phyloP scores from a whole-genome alignment of 352 stramenopile genomes.

The Phytophthora palmivora region DNA sequence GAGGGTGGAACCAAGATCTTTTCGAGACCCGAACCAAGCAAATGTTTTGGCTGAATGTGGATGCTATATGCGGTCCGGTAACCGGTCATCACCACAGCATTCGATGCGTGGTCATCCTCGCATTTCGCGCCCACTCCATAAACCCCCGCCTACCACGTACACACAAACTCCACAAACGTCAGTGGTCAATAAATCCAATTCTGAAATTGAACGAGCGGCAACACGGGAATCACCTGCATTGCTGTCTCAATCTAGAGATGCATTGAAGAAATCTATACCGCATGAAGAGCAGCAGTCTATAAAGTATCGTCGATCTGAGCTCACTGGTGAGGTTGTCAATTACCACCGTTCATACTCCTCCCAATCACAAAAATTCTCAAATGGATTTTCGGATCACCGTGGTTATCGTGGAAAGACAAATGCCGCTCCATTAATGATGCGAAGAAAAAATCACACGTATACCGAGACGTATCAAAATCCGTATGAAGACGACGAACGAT shows the following conservation, averaged over 20 bases:
- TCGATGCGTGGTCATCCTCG: constrained; percentile 17
- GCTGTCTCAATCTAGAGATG: not conserved
- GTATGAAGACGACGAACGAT: not conserved
- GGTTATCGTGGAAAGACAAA: constrained; percentile 3
- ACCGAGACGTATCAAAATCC: not conserved
- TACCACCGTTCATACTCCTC: not conserved
- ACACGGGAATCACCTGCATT: not conserved
- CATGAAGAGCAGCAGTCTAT: not conserved
- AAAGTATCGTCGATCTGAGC: not conserved
- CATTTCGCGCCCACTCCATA: too few species aligned
- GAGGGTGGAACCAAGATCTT: constrained; percentile 40
- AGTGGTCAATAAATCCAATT: not conserved
- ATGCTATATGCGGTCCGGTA: too few species aligned
- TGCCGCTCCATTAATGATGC: too few species aligned
- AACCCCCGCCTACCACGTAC: not conserved
- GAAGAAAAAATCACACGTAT: not conserved
- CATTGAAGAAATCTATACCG: not conserved
- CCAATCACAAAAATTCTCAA: not conserved
- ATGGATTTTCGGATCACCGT: not conserved
- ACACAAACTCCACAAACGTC: not conserved
- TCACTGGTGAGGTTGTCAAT: not conserved
- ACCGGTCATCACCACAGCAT: constrained; percentile 16
- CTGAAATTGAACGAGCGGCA: not conserved
- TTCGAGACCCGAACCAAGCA: constrained; percentile 20
- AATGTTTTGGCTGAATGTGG: too few species aligned